Evolutionary conservation across 1,284 basidiomycete genomes (phyloP), one percentile per base, ranked within the genome.

Genomic region (Boletellus deceptivus): DNA sequence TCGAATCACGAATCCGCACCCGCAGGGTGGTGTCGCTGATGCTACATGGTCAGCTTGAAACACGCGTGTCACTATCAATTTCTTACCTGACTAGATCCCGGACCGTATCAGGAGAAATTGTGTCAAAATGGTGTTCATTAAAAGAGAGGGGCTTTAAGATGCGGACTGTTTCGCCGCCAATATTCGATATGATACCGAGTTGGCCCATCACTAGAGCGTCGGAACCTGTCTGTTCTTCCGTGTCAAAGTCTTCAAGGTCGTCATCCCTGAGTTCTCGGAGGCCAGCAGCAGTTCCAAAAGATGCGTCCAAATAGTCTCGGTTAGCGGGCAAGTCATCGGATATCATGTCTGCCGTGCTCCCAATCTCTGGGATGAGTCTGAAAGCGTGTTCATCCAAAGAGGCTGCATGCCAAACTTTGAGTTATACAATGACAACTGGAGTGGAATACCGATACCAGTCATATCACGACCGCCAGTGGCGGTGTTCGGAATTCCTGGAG

Each of bases 321-420:
- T 98, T 95, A 16, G 79, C 89, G 0, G 95, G 95, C 11, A 98
- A 74, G 64, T 98, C 93, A 62, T 98, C 96, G 38, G 79, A 76
- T 43, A 98, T 87, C 80, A 98, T 86, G 68, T 98, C 95, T 4
- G 91, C 85, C 4, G 83, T 79, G 5, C 84, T 80, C 6, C 87
- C 87, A 47, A 89, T 74, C 55, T 92, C 86, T 1, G 90, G 89
- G 6, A 84, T 67, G 20, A 75, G 74, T 44, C 73, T 79, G 71
- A 97, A 98, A 0, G 93, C 91, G 34, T 89, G 69, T 50, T 95
- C 86, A 52, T 97, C 93, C 24, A 98, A 72, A 16, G 90, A 91
- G 48, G 81, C 89, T 90, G 61, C 33, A 43, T 17, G 10, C 41
- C 13, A 40, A 45, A 46, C 38, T 61, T 27, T 31, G 35, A 59